Percentiles rank a stretch among this genome's conserved stretches.
Conservation (phyloP, 495 filamentous ascomycete species). For the Aspergillus baeticus region DNA sequence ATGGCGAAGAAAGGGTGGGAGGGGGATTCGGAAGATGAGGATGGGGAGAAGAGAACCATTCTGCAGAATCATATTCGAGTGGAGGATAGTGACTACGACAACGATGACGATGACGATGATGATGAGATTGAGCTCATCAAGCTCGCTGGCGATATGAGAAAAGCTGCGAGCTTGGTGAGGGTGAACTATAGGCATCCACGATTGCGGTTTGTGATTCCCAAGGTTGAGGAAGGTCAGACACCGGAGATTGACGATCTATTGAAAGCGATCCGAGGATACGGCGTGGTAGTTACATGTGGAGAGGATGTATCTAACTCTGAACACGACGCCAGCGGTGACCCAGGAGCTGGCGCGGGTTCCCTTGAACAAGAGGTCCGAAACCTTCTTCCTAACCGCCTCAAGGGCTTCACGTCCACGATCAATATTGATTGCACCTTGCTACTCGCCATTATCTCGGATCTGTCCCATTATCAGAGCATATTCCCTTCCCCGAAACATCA, state of each 20-base stretch:
- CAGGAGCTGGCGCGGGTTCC: slow-evolving; percentile 8
- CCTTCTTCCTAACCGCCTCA: slow-evolving; percentile 55
- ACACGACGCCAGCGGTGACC: not conserved
- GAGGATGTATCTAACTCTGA: slow-evolving; percentile 22
- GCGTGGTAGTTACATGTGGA: slow-evolving; percentile 51
- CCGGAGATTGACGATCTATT: slow-evolving; percentile 59
- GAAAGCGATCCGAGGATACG: slow-evolving; percentile 54
- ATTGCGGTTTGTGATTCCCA: slow-evolving; percentile 60
- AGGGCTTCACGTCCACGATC: slow-evolving; percentile 53
- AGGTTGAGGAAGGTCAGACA: slow-evolving; percentile 47
- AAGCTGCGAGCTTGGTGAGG: slow-evolving; percentile 51
- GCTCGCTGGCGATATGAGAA: slow-evolving; percentile 52
- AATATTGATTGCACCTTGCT: slow-evolving; percentile 77
- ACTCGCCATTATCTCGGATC: slow-evolving; percentile 68
- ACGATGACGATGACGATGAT: slow-evolving; percentile 38
- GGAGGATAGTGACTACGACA: slow-evolving; percentile 19
- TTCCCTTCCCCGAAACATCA: slow-evolving; percentile 45
- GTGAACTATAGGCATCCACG: slow-evolving; percentile 58
- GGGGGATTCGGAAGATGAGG: slow-evolving; percentile 35
- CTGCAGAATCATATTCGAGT: slow-evolving; percentile 31
- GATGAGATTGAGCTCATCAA: slow-evolving; percentile 57
- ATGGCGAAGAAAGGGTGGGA: slow-evolving; percentile 66
- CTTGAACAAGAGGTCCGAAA: slow-evolving; percentile 33
- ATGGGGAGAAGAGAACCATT: slow-evolving; percentile 35
- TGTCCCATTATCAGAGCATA: slow-evolving; percentile 55